Percentiles rank a stretch among this genome's conserved stretches.
Evolutionary conservation across 345 rosid genomes (phyloP).

Genomic region (Adansonia digitata): DNA sequence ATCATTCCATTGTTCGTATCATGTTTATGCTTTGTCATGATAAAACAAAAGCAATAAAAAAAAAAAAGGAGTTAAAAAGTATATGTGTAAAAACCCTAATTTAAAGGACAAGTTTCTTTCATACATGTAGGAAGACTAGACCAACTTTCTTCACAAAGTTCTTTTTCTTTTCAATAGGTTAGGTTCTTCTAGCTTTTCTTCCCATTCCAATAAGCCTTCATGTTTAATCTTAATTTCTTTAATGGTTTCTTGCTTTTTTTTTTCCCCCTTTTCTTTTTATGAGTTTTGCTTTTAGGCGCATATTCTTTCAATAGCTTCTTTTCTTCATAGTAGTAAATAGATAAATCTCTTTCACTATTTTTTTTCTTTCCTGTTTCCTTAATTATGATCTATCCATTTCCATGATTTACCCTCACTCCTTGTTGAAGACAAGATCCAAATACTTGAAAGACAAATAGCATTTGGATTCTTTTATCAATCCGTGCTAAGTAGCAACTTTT

Average conservation of each 20-base stretch:
- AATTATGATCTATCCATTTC: background rate
- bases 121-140: background rate
- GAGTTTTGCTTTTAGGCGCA: background rate
- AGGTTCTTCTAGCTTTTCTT: background rate
- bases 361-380: background rate
- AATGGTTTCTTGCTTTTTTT: too few relatives aligned
- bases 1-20: background rate
- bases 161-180: background rate
- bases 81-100: background rate
- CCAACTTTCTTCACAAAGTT: background rate
- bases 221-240: background rate
- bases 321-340: background rate
- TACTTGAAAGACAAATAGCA: background rate
- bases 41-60: background rate
- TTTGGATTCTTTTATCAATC: background rate
- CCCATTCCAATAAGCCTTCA: background rate
- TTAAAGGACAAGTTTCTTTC: background rate
- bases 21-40: background rate
- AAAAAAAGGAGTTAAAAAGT: background rate
- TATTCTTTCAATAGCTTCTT: constrained; percentile 4
- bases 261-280: background rate
- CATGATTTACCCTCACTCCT: background rate
- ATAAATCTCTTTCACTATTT: background rate
- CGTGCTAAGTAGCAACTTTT: background rate
- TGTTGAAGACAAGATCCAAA: background rate